These are phyloP conservation scores for Periglandula ipomoeae DNA, from an alignment of 2,329 filamentous ascomycete species.

Conservation along the genomic window DNA sequence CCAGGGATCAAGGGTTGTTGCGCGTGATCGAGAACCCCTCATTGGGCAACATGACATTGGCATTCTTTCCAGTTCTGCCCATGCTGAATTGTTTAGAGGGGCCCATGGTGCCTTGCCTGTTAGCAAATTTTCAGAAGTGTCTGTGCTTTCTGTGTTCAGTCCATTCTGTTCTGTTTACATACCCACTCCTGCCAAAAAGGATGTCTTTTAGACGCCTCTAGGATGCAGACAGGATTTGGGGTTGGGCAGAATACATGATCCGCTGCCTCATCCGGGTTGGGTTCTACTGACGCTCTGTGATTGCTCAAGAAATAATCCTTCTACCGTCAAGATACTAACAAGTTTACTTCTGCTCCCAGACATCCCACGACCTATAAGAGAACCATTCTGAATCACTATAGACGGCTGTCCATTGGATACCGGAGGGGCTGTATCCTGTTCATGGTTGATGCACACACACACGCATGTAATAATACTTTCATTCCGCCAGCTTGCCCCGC, in stretches of 20 bases:
- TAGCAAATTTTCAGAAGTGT: background rate
- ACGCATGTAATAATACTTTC: too few species aligned
- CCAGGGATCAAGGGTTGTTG: background rate
- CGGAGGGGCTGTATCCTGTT: background rate
- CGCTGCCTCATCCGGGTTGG: too few species aligned
- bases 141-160: background rate
- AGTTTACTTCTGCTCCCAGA: too few species aligned
- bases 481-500: slow-evolving; percentile 3
- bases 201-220: background rate
- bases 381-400: too few species aligned
- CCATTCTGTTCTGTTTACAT: background rate
- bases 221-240: background rate
- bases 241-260: too few species aligned
- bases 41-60: slow-evolving; percentile 1
- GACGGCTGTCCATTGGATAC: background rate
- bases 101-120: background rate
- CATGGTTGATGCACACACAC: background rate
- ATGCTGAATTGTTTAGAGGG: too few species aligned
- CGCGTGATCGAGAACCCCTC: background rate
- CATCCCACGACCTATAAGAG: too few species aligned
- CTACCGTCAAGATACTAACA: too few species aligned
- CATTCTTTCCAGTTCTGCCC: background rate
- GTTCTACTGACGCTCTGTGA: too few species aligned
- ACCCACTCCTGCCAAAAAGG: background rate
- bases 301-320: too few species aligned